Evolutionary conservation across 2,329 filamentous ascomycete genomes (phyloP), one percentile per base, ranked within the genome.

Genomic region (Penicillium freii): DNA sequence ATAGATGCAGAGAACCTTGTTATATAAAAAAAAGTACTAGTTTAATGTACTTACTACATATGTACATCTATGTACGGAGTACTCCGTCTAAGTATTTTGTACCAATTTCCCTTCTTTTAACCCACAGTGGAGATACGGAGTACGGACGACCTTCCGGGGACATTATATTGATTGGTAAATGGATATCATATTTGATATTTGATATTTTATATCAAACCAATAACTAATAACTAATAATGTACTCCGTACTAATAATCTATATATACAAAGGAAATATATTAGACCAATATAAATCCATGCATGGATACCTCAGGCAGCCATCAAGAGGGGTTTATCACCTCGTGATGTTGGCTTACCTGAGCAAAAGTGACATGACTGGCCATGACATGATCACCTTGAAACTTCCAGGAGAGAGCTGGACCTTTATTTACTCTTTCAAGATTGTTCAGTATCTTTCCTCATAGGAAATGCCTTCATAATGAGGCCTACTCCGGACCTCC

Each of bases 401-500:
- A 5, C 29, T 33, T 13, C 10, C 39, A 15, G 5, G 8, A 8
- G 33, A 13, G 23, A 10, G 27, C 27, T 38, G n/a, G 9, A n/a
- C 38, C 27, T 44, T 45, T 19, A 3, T 44, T 48, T 2, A 29
- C 31, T 27, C 31, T 27, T 29, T 6, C 25, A 38, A 25, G 29
- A 38, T 25, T 40, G 5, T 27, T 38, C 5, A 6, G 5, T 55
- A 36, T 29, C 21, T 29, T 17, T 29, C 6, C n/a, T n/a, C n/a
- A n/a, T 13, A 5, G 23, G 52, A 55, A 29, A 54, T 60, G 59
- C 51, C 56, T 58, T 51, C 61, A 72, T 61, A 40, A 78, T 78
- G 76, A 71, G 75, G 57, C 73, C 69, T 33, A 69, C 71, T 47
- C 67, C 73, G 21, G 71, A 78, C 59, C 57, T 72, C 54, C 63